Evolutionary conservation across 2,329 filamentous ascomycete species (phyloP).

Genomic region (Aureobasidium sp.): DNA sequence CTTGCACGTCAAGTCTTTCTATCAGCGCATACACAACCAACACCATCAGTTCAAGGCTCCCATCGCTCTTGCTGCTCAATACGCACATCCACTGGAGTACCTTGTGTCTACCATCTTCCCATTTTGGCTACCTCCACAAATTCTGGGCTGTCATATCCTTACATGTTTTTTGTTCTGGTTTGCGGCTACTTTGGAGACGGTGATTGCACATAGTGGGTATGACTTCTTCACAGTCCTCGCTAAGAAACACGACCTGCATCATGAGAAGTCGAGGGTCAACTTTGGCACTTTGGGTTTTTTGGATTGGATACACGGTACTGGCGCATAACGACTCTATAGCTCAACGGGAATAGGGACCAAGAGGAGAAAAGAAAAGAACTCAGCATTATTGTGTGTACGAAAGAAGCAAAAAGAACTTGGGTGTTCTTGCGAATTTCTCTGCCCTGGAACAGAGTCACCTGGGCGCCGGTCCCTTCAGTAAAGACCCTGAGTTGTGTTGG

Average conservation of each 20-base stretch:
- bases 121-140: neutral
- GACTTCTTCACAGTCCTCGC: neutral
- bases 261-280: conserved; percentile 8
- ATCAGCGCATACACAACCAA: conserved; percentile 8
- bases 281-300: conserved; percentile 9
- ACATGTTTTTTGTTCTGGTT: neutral
- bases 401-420: too few species aligned
- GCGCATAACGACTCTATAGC: too few species aligned
- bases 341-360: too few species aligned
- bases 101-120: conserved; percentile 6
- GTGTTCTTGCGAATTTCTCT: too few species aligned
- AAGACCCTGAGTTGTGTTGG: too few species aligned
- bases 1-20: neutral
- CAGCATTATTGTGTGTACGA: too few species aligned
- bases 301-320: conserved; percentile 8
- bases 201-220: conserved; percentile 10
- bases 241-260: conserved; percentile 10
- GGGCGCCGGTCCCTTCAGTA: too few species aligned
- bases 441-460: too few species aligned
- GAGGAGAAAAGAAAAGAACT: too few species aligned
- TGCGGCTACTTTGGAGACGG: neutral
- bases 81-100: conserved; percentile 10
- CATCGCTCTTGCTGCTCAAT: conserved; percentile 7
- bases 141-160: neutral
- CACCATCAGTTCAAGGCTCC: conserved; percentile 12